Evolutionary conservation across 2,329 filamentous ascomycete genomes (phyloP).

Genomic region (Grosmannia clavigera): DNA sequence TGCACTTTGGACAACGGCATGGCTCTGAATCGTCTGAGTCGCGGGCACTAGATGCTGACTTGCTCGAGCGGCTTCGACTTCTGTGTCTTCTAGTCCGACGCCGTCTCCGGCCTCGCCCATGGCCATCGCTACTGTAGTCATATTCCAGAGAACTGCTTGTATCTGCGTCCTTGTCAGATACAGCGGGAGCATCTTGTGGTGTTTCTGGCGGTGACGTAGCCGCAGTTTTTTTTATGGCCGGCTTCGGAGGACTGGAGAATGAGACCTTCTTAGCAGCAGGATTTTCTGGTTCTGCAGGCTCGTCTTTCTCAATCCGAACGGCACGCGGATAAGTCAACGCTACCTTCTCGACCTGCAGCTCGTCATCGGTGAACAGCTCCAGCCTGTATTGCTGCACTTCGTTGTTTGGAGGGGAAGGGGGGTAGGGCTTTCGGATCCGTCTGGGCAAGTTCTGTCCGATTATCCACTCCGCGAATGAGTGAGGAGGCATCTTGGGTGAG

Average conservation of each 20-base stretch:
- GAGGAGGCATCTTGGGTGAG: conserved; percentile 21
- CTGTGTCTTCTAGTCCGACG: neutral
- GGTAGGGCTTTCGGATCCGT: neutral
- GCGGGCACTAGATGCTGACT: neutral
- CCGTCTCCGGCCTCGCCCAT: neutral
- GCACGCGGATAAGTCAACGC: conserved; percentile 35
- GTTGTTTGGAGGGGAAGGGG: conserved; percentile 2
- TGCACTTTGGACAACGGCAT: conserved; percentile 8
- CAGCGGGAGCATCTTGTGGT: neutral
- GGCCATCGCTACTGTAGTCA: neutral
- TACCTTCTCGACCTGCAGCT: conserved; percentile 35
- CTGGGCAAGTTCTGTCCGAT: conserved; percentile 23
- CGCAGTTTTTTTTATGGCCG: conserved; percentile 24
- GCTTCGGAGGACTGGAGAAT: conserved; percentile 24
- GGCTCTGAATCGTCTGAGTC: neutral
- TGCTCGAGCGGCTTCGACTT: neutral
- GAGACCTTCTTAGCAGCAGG: conserved; percentile 28
- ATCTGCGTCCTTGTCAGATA: neutral
- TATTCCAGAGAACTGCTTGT: neutral
- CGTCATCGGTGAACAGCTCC: conserved; percentile 37
- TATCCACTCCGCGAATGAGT: conserved; percentile 28
- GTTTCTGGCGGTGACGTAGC: conserved; percentile 8
- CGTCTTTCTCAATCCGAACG: conserved; percentile 6
- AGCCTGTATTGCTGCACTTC: conserved; percentile 23
- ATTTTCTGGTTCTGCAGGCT: neutral